Conservation (phyloP, 176 grass and related monocot genomes). For the Oryza coarctata region DNA sequence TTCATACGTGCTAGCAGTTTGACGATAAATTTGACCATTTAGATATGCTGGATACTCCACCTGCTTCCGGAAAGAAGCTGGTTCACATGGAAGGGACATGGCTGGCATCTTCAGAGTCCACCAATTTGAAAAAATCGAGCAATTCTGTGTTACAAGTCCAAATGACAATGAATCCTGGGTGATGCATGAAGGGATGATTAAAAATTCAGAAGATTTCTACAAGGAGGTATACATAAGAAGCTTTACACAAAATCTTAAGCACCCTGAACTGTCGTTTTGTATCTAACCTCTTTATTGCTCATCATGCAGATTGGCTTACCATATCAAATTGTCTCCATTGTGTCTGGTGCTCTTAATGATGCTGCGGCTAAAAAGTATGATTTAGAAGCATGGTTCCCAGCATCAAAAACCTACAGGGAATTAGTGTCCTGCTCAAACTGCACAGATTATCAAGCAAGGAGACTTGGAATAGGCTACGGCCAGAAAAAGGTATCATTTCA, state of each 20-base stretch:
- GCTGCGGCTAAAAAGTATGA: conserved; percentile 96
- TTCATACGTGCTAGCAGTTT: neutral
- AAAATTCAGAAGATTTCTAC: conserved; percentile 92
- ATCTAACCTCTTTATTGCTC: conserved; percentile 2
- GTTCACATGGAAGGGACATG: conserved; percentile 89
- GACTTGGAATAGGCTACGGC: conserved; percentile 78
- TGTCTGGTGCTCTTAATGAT: conserved; percentile 92
- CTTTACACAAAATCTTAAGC: neutral
- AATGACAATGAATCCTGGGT: conserved; percentile 78
- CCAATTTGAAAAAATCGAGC: conserved; percentile 95
- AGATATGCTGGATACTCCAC: conserved; percentile 97
- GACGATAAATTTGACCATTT: conserved; percentile 4
- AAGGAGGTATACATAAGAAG: conserved; percentile 39
- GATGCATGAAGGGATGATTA: conserved; percentile 83
- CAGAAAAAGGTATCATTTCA: conserved; percentile 74
- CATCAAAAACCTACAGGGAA: conserved; percentile 86
- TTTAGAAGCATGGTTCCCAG: conserved; percentile 95
- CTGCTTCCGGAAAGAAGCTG: conserved; percentile 93
- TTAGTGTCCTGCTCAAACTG: conserved; percentile 94
- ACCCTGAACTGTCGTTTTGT: neutral
- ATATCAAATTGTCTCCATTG: conserved; percentile 86
- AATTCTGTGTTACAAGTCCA: conserved; percentile 84
- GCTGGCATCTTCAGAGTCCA: conserved; percentile 94
- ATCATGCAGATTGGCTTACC: conserved; percentile 72
- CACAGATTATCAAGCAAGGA: conserved; percentile 92